Base-by-base conservation (phyloP, 495 filamentous ascomycete species). In the Podospora pseudoanserina region DNA sequence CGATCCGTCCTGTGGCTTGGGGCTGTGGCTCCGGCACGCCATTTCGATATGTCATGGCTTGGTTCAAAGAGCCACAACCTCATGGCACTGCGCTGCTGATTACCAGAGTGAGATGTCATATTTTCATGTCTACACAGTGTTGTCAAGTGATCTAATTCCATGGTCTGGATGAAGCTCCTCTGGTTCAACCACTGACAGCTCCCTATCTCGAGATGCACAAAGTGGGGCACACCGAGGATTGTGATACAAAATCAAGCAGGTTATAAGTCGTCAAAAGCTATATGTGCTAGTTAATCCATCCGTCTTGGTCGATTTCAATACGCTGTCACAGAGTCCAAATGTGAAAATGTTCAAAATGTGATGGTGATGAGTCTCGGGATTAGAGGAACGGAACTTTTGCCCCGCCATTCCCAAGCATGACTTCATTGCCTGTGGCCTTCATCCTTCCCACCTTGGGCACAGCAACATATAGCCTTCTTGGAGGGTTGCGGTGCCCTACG, bases 1-100 rank as follows among this genome's bases (percentile, higher is more conserved):
- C 55, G 55, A 58, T 58, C 19, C 55, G n/a, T 58, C 16, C 16
- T 58, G 55, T 58, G 55, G 55, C 55, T 26, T 58, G 55, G 55
- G 55, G 55, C 55, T 19, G 55, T 58, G 55, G 23, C 55, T 58
- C 23, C 39, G 15, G 39, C 0, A 49, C 39, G 39, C 39, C 39
- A 13, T 49, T 49, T 49, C 9, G 39, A 49, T 49, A 49, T 49
- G 39, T 49, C 39, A 49, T 49, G 39, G 39, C 7, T 49, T 49
- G 39, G 39, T 2, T 49, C 39, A 49, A 49, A 49, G 39, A 49
- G 9, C 39, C 5, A 13, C 39, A 49, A 49, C 39, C 39, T 49
- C 13, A 2, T 1, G 2, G 39, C 39, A 49, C 39, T 16, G 6
- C 9, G 15, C 39, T 11, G 9, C 39, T 11, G 13, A 13, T 13